These are phyloP conservation scores for Citrus sinensis DNA, from an alignment of 345 rosid genomes.

Conservation along the genomic window DNA sequence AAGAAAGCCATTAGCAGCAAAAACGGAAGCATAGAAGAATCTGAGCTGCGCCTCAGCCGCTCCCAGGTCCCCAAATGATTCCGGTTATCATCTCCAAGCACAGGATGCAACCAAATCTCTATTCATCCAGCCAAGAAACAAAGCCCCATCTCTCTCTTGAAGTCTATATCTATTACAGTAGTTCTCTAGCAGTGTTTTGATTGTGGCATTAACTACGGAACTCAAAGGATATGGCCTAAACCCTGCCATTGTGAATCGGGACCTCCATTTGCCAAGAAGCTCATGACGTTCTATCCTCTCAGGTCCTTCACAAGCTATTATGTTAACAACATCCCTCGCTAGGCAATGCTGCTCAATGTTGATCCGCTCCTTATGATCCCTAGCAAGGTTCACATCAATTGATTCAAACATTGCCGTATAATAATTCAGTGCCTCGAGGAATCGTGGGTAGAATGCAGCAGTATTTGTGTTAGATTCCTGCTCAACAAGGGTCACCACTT, in stretches of 20 bases:
- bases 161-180: constrained; percentile 59
- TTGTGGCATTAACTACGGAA: constrained; percentile 67
- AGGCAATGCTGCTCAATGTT: constrained; percentile 89
- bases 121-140: constrained; percentile 85
- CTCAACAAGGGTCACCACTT: constrained; percentile 89
- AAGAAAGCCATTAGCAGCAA: background rate
- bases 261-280: constrained; percentile 83
- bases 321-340: constrained; percentile 82
- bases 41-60: constrained; percentile 12
- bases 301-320: constrained; percentile 81
- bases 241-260: constrained; percentile 80
- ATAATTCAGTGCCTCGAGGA: constrained; percentile 67
- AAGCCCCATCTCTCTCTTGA: constrained; percentile 74
- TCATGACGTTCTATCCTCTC: constrained; percentile 89
- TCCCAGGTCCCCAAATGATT: background rate
- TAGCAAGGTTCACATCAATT: constrained; percentile 62
- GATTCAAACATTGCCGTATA: constrained; percentile 92
- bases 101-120: constrained; percentile 84
- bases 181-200: constrained; percentile 58
- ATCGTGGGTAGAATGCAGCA: constrained; percentile 76
- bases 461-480: constrained; percentile 92
- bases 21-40: background rate
- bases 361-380: constrained; percentile 77
- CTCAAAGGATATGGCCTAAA: constrained; percentile 73
- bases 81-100: constrained; percentile 66